Evolutionary conservation across 352 stramenopile genomes (phyloP), one percentile per base, ranked within the genome.

Genomic region (Phytopythium kandeliae): DNA sequence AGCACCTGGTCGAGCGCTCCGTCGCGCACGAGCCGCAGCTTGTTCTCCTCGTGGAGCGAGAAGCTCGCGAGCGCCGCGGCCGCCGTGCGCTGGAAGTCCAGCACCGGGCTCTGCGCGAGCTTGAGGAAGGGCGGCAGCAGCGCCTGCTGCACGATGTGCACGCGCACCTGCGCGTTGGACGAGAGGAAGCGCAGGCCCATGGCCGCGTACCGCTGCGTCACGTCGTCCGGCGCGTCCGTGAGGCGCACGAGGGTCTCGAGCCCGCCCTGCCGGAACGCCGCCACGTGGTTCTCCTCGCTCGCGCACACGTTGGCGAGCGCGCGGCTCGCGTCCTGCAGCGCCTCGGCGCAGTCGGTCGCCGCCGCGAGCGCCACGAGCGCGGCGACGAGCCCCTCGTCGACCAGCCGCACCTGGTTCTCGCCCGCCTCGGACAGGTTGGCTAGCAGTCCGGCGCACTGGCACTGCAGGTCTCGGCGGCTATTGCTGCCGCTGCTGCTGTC

Each of bases 171-270:
- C 19, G 90, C 85, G 65, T 98, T 97, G 13, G 84, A 89, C 19
- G 86, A 89, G 41, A 98, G 69, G 60, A 99, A 98, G 1, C 93
- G 89, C 34, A 98, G 69, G 1, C 91, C 93, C 78, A 98, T 98
- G 7, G 91, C 92, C 19, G 85, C 92, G 60, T 98, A 99, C 47
- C 92, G 81, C 68, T 98, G 95, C 19, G 81, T 97, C 15, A 98
- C 75, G 51, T 98, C 92, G 47, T 97, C 79, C 13, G 58, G 53
- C 0, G 85, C 86, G 36, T 94, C 82, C 0, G 86, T 97, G 0
- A 98, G 76, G 11, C 85, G 75, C 15, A 97, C 72, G 7, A 98
- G 74, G 46, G 81, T 92, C 57, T 93, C 75, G 22, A 99, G 60
- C 1, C 76, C 94, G 33, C 95, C 95, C 60, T 98, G 85, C 41